Conservation (phyloP, 2,329 filamentous ascomycete genomes). For the Fusarium sp. region DNA sequence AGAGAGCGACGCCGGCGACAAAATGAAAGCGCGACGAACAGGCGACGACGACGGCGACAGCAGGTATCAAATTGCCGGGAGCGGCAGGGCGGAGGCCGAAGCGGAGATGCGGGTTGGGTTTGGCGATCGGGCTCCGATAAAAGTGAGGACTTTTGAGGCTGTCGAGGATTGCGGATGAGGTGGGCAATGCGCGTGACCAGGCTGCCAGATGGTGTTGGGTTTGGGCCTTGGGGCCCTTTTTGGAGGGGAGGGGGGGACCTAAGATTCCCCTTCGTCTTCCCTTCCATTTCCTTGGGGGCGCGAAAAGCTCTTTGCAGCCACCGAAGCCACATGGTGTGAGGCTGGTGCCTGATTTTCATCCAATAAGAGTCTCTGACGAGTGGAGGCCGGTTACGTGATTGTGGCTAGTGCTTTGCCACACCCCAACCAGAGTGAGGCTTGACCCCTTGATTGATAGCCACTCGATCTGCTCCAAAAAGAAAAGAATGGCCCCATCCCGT, state of each 20-base stretch:
- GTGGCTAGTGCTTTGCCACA: conserved; percentile 29
- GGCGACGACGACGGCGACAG: conserved; percentile 30
- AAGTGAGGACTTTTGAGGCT: conserved; percentile 45
- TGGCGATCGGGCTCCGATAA: conserved; percentile 36
- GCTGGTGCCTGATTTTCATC: conserved; percentile 29
- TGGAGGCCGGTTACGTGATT: conserved; percentile 20
- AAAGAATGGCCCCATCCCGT: conserved; percentile 14
- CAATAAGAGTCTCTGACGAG: conserved; percentile 15
- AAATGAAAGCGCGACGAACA: conserved; percentile 33
- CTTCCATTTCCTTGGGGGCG: conserved; percentile 2
- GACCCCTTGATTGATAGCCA: conserved; percentile 24
- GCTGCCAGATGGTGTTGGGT: conserved; percentile 47
- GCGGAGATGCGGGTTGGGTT: conserved; percentile 28
- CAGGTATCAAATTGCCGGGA: conserved; percentile 20
- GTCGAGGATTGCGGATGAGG: conserved; percentile 46
- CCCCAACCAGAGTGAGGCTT: conserved; percentile 30
- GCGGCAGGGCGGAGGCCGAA: conserved; percentile 25
- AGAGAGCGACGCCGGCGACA: conserved; percentile 34
- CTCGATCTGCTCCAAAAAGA: conserved; percentile 30
- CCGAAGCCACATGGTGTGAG: conserved; percentile 38
- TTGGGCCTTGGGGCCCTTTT: conserved; percentile 38
- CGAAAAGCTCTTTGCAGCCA: conserved; percentile 22
- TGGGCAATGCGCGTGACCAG: conserved; percentile 52
- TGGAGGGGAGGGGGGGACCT: conserved; percentile 34
- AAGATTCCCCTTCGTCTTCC: conserved; percentile 11